phyloP scores from a whole-genome alignment of 2,329 filamentous ascomycete species.

The Penicillium sp. region DNA sequence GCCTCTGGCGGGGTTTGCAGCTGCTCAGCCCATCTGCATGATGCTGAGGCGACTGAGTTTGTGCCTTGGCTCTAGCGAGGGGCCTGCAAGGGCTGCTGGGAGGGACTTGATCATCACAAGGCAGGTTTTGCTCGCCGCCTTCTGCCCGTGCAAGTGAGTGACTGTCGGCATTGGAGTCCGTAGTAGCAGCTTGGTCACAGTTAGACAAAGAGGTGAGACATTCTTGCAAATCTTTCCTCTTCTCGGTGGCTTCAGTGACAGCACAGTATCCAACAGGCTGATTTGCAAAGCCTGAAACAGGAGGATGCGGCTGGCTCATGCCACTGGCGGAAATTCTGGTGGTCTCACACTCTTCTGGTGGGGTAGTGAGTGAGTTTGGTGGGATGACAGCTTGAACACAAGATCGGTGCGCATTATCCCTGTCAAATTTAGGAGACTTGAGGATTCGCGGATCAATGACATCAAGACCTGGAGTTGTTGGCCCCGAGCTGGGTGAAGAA shows the following conservation, averaged over 20 bases:
- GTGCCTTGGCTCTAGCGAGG: not conserved
- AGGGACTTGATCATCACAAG: not conserved
- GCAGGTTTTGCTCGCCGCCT: slow-evolving; percentile 24
- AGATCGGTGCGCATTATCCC: not conserved
- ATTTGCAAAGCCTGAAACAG: not conserved
- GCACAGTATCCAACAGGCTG: not conserved
- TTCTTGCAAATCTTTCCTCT: not conserved
- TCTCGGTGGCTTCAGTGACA: not conserved
- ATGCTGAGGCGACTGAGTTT: not conserved
- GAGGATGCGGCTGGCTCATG: not conserved
- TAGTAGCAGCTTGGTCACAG: not conserved
- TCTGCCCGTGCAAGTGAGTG: slow-evolving; percentile 24
- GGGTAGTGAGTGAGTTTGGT: not conserved
- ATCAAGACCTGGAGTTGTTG: not conserved
- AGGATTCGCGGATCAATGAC: not conserved
- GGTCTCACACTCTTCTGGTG: not conserved
- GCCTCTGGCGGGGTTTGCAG: not conserved
- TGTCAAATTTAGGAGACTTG: not conserved
- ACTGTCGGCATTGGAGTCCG: no score
- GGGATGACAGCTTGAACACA: not conserved
- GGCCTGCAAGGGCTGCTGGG: no score
- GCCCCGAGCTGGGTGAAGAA: not conserved
- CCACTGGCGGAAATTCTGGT: not conserved
- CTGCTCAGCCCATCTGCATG: not conserved
- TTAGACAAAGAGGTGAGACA: not conserved